Evolutionary conservation across 306 rosid genomes (phyloP).

Genomic region (Aeschynomene evenia): DNA sequence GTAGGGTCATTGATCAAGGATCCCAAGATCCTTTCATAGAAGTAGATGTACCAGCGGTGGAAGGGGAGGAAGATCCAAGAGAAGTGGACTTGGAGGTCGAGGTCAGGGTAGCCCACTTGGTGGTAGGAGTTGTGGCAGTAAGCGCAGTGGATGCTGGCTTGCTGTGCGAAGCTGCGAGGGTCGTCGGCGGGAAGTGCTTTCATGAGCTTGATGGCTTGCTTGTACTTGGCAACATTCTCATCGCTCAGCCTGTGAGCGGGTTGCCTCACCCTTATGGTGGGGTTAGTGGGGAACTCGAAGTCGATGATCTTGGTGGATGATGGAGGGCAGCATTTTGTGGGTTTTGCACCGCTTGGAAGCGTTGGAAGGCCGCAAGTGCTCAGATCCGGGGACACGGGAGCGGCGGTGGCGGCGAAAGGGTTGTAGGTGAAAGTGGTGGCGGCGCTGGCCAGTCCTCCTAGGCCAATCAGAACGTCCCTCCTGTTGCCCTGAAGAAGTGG

Average conservation of each 20-base stretch:
- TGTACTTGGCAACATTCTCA: conserved; percentile 42
- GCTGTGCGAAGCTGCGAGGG: conserved; percentile 67
- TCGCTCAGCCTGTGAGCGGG: conserved; percentile 47
- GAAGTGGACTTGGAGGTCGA: conserved; percentile 52
- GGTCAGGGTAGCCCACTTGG: conserved; percentile 47
- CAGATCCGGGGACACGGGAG: conserved; percentile 49
- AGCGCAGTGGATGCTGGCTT: conserved; percentile 69
- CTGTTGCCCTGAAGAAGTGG: conserved; percentile 20
- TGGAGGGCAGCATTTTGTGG: conserved; percentile 56
- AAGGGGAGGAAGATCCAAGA: conserved; percentile 74
- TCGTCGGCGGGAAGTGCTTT: conserved; percentile 51
- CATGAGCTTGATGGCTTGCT: conserved; percentile 50
- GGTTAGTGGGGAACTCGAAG: conserved; percentile 26
- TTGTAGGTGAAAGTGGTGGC: conserved; percentile 25
- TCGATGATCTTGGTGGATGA: conserved; percentile 31
- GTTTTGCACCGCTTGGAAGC: conserved; percentile 23
- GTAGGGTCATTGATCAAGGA: conserved; percentile 51
- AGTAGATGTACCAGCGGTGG: conserved; percentile 66
- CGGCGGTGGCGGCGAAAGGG: conserved; percentile 44
- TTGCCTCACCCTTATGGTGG: conserved; percentile 26
- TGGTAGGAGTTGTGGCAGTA: conserved; percentile 63
- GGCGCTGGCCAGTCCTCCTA: conserved; percentile 47
- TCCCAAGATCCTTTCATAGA: conserved; percentile 59
- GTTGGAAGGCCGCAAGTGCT: conserved; percentile 40
- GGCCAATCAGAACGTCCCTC: conserved; percentile 53